Percentiles rank a stretch among this genome's conserved stretches.
phyloP scores from a whole-genome alignment of 768 basidiomycete species.

The Astraeus odoratus region DNA sequence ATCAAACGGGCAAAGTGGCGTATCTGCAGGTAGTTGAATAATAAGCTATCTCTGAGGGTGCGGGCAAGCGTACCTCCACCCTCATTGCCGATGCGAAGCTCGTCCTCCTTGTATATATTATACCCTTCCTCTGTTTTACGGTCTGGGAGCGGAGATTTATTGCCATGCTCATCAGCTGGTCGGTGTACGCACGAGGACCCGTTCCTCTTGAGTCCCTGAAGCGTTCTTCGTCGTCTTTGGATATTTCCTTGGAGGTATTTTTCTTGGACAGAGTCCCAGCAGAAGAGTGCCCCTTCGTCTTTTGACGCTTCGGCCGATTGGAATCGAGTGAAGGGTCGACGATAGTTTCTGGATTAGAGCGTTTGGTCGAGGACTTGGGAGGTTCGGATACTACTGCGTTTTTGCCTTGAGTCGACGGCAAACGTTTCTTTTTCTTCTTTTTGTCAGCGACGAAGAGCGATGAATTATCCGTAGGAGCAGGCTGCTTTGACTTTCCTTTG shows the following conservation, averaged over 20 bases:
- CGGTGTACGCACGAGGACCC: constrained; percentile 49
- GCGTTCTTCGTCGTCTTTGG: constrained; percentile 35
- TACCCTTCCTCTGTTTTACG: constrained; percentile 78
- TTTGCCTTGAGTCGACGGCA: no score
- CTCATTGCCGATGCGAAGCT: constrained; percentile 59
- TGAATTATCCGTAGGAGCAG: no score
- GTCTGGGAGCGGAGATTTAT: constrained; percentile 37
- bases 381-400: not conserved
- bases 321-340: constrained; percentile 50
- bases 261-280: constrained; percentile 1
- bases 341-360: constrained; percentile 49
- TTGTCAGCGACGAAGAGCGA: constrained; percentile 13
- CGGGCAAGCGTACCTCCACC: constrained; percentile 58
- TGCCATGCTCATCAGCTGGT: constrained; percentile 1
- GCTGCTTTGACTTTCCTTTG: constrained; percentile 35
- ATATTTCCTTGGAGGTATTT: constrained; percentile 21
- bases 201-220: constrained; percentile 76
- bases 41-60: constrained; percentile 11
- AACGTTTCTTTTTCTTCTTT: constrained; percentile 41
- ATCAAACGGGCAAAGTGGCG: constrained; percentile 81
- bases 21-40: constrained; percentile 43
- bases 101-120: constrained; percentile 74
- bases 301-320: constrained; percentile 31
- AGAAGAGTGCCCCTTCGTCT: constrained; percentile 18
- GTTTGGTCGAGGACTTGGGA: constrained; percentile 18